phyloP scores from a whole-genome alignment of 1,284 basidiomycete species.

The Exobasidium rhododendri region DNA sequence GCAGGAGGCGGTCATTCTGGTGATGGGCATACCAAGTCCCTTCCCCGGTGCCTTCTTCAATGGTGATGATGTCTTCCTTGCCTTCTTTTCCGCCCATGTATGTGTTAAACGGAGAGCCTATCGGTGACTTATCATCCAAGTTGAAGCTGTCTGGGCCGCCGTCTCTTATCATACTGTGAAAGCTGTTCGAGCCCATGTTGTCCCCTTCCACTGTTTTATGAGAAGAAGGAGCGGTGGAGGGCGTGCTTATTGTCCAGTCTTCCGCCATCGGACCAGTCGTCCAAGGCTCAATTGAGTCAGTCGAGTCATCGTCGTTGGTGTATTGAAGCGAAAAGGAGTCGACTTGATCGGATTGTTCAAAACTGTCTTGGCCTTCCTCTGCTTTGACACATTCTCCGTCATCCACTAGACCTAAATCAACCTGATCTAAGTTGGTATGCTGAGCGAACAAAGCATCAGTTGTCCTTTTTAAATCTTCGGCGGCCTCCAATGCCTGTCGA shows the following conservation, averaged over 20 bases:
- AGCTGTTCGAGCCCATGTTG: neutral
- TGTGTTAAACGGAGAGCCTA: neutral
- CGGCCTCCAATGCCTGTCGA: neutral
- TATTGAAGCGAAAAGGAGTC: neutral
- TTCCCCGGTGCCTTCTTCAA: neutral
- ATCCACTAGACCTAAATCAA: neutral
- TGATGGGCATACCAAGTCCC: neutral
- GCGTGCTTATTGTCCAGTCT: neutral
- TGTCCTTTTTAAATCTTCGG: neutral
- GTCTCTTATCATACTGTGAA: neutral
- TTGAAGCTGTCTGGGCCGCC: neutral
- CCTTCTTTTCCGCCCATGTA: neutral
- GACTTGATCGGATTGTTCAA: neutral
- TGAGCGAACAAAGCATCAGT: neutral
- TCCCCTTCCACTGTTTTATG: neutral
- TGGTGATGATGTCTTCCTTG: neutral
- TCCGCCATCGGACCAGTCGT: neutral
- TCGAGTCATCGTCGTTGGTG: conserved; percentile 1
- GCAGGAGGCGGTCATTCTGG: neutral
- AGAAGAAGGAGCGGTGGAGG: neutral
- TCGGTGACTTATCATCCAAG: neutral
- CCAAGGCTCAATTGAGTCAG: conserved; percentile 3
- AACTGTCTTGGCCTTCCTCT: neutral
- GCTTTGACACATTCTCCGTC: neutral
- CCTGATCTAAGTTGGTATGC: neutral